Evolutionary conservation across 257 asterid species (phyloP).

Genomic region (Craterostigma plantagineum): DNA sequence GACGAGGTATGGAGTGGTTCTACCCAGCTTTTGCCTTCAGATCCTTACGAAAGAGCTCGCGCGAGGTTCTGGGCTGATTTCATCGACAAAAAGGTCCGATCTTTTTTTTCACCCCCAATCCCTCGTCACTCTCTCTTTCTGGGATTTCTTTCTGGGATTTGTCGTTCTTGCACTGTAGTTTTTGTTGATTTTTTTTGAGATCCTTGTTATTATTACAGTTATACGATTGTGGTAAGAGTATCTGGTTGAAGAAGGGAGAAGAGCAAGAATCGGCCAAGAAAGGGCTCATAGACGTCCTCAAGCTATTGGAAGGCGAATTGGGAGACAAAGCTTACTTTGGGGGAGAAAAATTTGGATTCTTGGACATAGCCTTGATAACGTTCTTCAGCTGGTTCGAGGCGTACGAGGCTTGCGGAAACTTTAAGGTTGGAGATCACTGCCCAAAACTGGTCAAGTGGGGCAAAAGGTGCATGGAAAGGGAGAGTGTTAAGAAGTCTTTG

Average conservation of each 20-base stretch:
- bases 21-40: neutral
- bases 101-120: neutral
- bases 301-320: conserved; percentile 20
- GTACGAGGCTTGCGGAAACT: conserved; percentile 17
- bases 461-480: conserved; percentile 22
- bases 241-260: conserved; percentile 19
- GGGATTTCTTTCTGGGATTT: no score
- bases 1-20: conserved; percentile 6
- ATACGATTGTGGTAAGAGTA: neutral
- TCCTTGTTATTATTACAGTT: neutral
- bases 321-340: conserved; percentile 35
- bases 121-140: no score
- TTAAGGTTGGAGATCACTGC: conserved; percentile 17
- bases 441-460: conserved; percentile 25
- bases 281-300: conserved; percentile 12
- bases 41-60: conserved; percentile 4
- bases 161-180: neutral
- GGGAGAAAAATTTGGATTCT: conserved; percentile 20
- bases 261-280: conserved; percentile 19
- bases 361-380: conserved; percentile 19
- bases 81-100: neutral
- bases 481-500: conserved; percentile 19
- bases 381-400: conserved; percentile 17
- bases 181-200: neutral
- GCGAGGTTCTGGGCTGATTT: conserved; percentile 8